Base-by-base conservation (phyloP, 2,329 filamentous ascomycete genomes). In the Hirsutella minnesotensis region DNA sequence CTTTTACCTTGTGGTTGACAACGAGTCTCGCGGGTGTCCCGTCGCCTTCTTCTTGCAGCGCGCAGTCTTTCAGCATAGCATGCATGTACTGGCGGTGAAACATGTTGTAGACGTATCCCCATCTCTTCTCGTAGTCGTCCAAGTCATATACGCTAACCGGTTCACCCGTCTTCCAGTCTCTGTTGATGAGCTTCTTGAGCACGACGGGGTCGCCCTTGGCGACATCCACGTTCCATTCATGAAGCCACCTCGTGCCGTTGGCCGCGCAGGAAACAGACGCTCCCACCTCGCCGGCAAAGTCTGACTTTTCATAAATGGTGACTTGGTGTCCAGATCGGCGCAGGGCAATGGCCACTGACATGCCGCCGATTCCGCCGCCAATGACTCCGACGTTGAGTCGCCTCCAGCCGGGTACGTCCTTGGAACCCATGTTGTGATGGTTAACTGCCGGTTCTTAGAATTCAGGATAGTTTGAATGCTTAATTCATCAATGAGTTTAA, bases 61-160 rank as follows among this genome's bases (percentile, higher is more conserved):
- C 79, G 40, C 66, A 64, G 18, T 81, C 75, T 62, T 72, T 79
- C 20, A 83, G 57, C 77, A 83, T 82, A 7, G 64, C 55, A 50
- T 83, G 80, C 79, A 83, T 83, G 47, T 82, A 70, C 52, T 81
- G 75, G 0, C 79, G 67, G 53, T 83, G 79, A 50, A 83, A 83
- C 76, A 81, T 81, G 57, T 82, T 78, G 56, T 82, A 81, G 0
- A 74, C 67, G 19, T 75, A 72, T 12, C 78, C 79, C 78, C 79
- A 84, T 42, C 65, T 66, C 60, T 76, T 55, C 57, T 83, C 72
- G 44, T 84, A 84, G 53, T 83, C 79, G 10, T 63, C 69, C 16
- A 85, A 59, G 50, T 75, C 70, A 50, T 81, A 83, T 1, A 79
- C 74, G 49, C 72, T 82, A 20, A 78, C 69, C 0, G 75, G 72